Evolutionary conservation across 2,329 filamentous ascomycete genomes (phyloP).

Genomic region (Apiospora hydei): DNA sequence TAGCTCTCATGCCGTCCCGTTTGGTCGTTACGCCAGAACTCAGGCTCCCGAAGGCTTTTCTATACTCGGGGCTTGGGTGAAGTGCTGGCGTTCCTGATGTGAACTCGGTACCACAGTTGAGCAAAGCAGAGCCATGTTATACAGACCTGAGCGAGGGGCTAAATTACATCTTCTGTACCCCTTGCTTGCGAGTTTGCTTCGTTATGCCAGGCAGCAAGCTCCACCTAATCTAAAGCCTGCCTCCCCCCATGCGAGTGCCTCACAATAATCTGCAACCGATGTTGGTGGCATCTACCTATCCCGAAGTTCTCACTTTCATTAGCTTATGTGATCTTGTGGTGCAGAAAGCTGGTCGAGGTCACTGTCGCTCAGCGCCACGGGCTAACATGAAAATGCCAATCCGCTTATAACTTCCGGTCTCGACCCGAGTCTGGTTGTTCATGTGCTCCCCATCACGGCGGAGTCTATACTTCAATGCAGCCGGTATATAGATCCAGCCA

Average conservation of each 20-base stretch:
- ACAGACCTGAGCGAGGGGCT: too few species aligned
- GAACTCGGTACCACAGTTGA: background rate
- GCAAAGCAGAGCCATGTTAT: background rate
- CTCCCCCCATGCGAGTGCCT: background rate
- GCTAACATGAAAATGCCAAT: too few species aligned
- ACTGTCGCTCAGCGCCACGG: too few species aligned
- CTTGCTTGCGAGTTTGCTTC: background rate
- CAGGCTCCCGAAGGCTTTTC: background rate
- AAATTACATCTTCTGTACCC: background rate
- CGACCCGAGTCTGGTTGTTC: too few species aligned
- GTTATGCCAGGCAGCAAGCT: background rate
- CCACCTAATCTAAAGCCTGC: background rate
- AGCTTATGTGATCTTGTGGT: background rate
- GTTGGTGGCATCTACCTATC: too few species aligned
- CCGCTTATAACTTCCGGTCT: too few species aligned
- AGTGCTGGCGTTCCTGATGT: background rate
- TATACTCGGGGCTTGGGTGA: background rate
- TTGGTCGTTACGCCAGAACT: background rate
- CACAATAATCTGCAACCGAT: background rate
- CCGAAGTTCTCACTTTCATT: background rate
- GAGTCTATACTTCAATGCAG: too few species aligned
- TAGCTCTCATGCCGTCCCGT: background rate
- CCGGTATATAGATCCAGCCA: too few species aligned
- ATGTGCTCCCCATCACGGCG: too few species aligned
- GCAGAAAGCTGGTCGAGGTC: too few species aligned